Conservation (phyloP, 495 filamentous ascomycete species). For the Xylaria nigripes region DNA sequence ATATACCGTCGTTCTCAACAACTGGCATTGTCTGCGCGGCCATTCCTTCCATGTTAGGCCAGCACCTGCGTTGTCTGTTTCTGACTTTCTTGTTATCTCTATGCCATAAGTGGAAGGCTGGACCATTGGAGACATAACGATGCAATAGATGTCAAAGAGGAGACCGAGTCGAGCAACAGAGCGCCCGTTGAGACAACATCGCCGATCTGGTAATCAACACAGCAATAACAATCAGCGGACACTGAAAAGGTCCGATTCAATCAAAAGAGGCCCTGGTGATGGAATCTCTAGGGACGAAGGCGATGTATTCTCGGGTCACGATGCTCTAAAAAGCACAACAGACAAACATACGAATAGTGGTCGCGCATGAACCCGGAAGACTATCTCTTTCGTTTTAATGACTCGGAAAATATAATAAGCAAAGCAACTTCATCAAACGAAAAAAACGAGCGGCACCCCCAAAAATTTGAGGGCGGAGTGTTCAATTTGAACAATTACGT, state of each 20-base stretch:
- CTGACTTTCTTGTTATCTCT: slow-evolving; percentile 5
- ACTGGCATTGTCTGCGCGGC: background rate
- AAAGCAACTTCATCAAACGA: background rate
- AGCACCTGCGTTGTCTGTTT: background rate
- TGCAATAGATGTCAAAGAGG: background rate
- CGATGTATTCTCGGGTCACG: background rate
- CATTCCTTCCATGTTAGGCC: background rate
- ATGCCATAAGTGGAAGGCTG: slow-evolving; percentile 17
- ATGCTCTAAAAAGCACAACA: background rate
- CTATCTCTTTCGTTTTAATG: background rate
- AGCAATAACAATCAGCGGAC: background rate
- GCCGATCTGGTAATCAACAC: background rate
- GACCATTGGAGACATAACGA: slow-evolving; percentile 11
- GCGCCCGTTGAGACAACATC: slow-evolving; percentile 7
- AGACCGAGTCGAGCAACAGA: background rate
- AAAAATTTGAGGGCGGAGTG: background rate
- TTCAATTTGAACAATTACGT: background rate
- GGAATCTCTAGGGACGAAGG: background rate
- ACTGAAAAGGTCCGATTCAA: background rate
- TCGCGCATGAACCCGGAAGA: background rate
- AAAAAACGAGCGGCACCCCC: slow-evolving; percentile 7
- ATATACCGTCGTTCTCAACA: slow-evolving; percentile 8
- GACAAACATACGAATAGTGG: background rate
- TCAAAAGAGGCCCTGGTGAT: background rate
- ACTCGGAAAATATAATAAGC: background rate